Conservation (phyloP, 192 early-diverging fungal genomes). For the Coemansia sp. region DNA sequence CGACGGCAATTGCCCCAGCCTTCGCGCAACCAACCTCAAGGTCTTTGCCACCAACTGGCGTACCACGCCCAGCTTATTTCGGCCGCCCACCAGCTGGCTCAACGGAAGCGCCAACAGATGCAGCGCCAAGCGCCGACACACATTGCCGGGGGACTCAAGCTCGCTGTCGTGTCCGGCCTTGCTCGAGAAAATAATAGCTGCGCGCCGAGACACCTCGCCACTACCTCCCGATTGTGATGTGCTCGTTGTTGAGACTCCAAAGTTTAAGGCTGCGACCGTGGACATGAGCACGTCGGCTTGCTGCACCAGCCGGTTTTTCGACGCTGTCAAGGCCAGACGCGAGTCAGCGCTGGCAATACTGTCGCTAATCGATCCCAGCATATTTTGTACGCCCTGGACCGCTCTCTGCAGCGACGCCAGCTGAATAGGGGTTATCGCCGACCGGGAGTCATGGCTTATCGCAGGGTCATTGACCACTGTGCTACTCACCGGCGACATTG, state of each 20-base stretch:
- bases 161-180: neutral
- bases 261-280: constrained; percentile 44
- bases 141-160: neutral
- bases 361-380: constrained; percentile 47
- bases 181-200: neutral
- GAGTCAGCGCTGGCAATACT: constrained; percentile 37
- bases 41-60: constrained; percentile 3
- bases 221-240: neutral
- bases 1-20: constrained; percentile 16
- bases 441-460: neutral
- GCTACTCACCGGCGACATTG: constrained; percentile 9
- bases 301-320: constrained; percentile 39
- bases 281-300: constrained; percentile 52
- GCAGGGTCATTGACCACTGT: neutral
- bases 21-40: constrained; percentile 9
- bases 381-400: constrained; percentile 45
- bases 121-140: constrained; percentile 4
- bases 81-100: constrained; percentile 34
- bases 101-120: constrained; percentile 37
- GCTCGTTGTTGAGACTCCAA: constrained; percentile 28
- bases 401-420: constrained; percentile 50
- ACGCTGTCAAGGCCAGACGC: constrained; percentile 29
- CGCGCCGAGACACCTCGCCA: neutral
- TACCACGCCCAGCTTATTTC: constrained; percentile 5
- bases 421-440: constrained; percentile 26